Base-by-base conservation (phyloP, 2,329 filamentous ascomycete species). In the Macrophomina tecta region DNA sequence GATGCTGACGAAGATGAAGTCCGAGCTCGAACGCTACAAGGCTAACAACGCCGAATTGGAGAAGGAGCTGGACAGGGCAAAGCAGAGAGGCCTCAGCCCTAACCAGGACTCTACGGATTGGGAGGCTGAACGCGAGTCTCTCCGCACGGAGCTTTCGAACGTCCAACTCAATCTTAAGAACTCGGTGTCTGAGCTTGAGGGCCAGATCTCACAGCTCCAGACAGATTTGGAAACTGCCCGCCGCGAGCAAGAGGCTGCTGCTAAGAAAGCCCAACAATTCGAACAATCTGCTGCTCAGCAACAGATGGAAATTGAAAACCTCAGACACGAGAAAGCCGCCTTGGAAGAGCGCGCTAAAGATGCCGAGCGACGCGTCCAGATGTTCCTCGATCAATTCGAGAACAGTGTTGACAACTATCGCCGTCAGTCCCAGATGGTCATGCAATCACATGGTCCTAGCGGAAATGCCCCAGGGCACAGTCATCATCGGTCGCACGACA, bases 1-100 rank as follows among this genome's bases (percentile, higher is more conserved):
- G 86, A 97, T 99, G 93, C 87, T 99, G 58, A 94, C 95, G 80
- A 94, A 96, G 79, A 94, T 99, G 85, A 98, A 98, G 82, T 93
- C 97, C 74, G 95, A 99, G 80, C 85, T 99, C n/a, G 86, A 91
- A 65, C 92, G 93, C 67, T 95, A 96, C 81, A 98, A 98, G 85
- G 82, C 88, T 12, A 91, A 95, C 69, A 97, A 97, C 74, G 83
- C 85, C 18, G 91, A 91, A 68, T 84, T 99, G 48, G 94, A 95
- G 78, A 86, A 89, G 55, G 93, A 97, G 74, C 83, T 97, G n/a
- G 86, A 90, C 85, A 71, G 85, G 79, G 71, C 73, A 81, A 45
- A 78, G 82, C 68, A 76, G 70, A 69, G 74, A 74, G 60, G 78
- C 75, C 42, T 77, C 73, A 67, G 74, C 58, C 79, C 73, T n/a